Conservation (phyloP, 2,329 filamentous ascomycete species). For the Fusarium lateritium region DNA sequence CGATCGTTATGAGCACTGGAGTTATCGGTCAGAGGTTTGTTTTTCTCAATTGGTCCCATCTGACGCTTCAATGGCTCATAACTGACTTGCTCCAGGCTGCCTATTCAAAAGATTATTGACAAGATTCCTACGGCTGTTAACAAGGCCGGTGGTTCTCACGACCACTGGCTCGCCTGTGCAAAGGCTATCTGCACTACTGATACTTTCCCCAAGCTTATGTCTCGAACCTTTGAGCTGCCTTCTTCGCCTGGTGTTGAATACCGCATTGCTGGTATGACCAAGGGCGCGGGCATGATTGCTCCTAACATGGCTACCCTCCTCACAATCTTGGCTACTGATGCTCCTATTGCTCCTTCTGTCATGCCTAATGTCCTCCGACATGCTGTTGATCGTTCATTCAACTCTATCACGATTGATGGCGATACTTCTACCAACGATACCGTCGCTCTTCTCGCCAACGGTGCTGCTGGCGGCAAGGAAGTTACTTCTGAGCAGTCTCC, state of each 20-base stretch:
- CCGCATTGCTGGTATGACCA: slow-evolving; percentile 93
- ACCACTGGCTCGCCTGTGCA: slow-evolving; percentile 89
- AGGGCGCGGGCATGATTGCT: slow-evolving; percentile 99
- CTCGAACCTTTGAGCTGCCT: slow-evolving; percentile 85
- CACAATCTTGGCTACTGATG: slow-evolving; percentile 92
- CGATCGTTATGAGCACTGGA: slow-evolving; percentile 98
- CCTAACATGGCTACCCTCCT: slow-evolving; percentile 98
- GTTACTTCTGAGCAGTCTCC: slow-evolving; percentile 67
- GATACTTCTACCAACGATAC: slow-evolving; percentile 99
- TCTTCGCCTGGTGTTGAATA: slow-evolving; percentile 83
- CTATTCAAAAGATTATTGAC: slow-evolving; percentile 89
- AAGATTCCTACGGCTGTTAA: slow-evolving; percentile 84
- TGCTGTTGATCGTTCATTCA: slow-evolving; percentile 89
- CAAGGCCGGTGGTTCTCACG: slow-evolving; percentile 80
- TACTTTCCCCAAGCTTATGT: slow-evolving; percentile 96
- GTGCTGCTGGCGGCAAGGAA: slow-evolving; percentile 82
- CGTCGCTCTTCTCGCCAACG: slow-evolving; percentile 93
- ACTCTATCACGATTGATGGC: slow-evolving; percentile 96
- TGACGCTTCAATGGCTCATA: slow-evolving; percentile 8
- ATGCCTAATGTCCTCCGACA: slow-evolving; percentile 79
- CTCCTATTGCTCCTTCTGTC: slow-evolving; percentile 77
- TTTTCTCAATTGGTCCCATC: slow-evolving; percentile 11
- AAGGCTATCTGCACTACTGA: slow-evolving; percentile 98
- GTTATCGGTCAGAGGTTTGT: slow-evolving; percentile 91
- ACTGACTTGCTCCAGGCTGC: slow-evolving; percentile 70